Conservation (phyloP, 2,329 filamentous ascomycete species). For the Venturia effusa region DNA sequence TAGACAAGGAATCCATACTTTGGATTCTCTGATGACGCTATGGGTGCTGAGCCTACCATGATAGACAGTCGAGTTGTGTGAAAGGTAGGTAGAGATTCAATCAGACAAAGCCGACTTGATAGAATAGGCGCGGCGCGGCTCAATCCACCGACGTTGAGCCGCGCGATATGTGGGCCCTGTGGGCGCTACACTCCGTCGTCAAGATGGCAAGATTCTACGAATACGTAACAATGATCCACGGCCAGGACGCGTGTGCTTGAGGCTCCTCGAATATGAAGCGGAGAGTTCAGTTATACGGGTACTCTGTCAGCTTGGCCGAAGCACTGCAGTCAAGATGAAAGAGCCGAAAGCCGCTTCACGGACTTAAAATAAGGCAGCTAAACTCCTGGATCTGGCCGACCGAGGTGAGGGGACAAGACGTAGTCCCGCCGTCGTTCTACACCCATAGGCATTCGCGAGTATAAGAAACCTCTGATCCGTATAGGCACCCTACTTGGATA, state of each 20-base stretch:
- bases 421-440: not conserved
- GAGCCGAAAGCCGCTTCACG: not conserved
- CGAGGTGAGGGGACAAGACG: not conserved
- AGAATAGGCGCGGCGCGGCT: too few species aligned
- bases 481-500: not conserved
- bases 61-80: not conserved
- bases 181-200: not conserved
- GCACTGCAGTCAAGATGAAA: not conserved
- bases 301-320: too few species aligned
- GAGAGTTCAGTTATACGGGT: not conserved
- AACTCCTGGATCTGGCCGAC: not conserved
- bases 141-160: not conserved
- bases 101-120: too few species aligned
- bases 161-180: not conserved
- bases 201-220: not conserved
- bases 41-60: not conserved
- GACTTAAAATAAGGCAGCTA: not conserved
- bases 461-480: not conserved
- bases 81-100: not conserved
- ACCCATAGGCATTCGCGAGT: not conserved
- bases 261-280: not conserved
- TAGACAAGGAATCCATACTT: not conserved
- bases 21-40: not conserved
- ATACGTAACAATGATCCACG: not conserved
- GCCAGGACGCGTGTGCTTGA: not conserved